Conservation (phyloP, 148 eudicot genomes). For the Silene uniflora region DNA sequence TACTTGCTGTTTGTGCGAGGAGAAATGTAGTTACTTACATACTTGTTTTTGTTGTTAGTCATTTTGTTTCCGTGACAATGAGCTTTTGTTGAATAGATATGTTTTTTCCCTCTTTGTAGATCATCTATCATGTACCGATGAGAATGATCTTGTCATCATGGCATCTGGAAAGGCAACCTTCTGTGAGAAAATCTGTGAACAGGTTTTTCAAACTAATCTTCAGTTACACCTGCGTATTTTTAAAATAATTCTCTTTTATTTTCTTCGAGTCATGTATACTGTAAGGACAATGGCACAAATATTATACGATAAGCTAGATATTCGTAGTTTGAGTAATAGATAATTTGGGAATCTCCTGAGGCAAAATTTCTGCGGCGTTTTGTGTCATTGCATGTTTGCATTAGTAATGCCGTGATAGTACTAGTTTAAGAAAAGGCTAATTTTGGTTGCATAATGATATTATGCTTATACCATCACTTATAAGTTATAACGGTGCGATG, state of each 20-base stretch:
- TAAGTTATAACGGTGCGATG: no score
- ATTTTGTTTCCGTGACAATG: not conserved
- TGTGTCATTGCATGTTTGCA: no score
- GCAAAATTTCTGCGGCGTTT: no score
- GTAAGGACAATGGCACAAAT: not conserved
- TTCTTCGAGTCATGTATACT: not conserved
- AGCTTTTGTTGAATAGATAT: slow-evolving; percentile 14
- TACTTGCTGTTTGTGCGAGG: slow-evolving; percentile 70
- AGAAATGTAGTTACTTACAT: slow-evolving; percentile 53
- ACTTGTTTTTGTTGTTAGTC: slow-evolving; percentile 11
- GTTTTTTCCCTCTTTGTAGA: slow-evolving; percentile 38
- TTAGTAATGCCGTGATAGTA: no score
- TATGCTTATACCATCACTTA: no score
- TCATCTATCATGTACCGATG: slow-evolving; percentile 50
- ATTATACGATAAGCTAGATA: not conserved
- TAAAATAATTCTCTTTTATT: not conserved
- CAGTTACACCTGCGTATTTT: not conserved
- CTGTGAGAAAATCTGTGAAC: slow-evolving; percentile 68
- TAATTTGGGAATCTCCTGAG: no score
- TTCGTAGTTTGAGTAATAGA: not conserved
- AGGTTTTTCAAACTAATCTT: slow-evolving; percentile 39
- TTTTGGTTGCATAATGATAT: no score
- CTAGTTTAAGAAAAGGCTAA: no score
- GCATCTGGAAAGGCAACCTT: slow-evolving; percentile 34
- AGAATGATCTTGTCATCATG: slow-evolving; percentile 23